Base-by-base conservation (phyloP, 139 green algal genomes). In the Ostreobium quekettii region DNA sequence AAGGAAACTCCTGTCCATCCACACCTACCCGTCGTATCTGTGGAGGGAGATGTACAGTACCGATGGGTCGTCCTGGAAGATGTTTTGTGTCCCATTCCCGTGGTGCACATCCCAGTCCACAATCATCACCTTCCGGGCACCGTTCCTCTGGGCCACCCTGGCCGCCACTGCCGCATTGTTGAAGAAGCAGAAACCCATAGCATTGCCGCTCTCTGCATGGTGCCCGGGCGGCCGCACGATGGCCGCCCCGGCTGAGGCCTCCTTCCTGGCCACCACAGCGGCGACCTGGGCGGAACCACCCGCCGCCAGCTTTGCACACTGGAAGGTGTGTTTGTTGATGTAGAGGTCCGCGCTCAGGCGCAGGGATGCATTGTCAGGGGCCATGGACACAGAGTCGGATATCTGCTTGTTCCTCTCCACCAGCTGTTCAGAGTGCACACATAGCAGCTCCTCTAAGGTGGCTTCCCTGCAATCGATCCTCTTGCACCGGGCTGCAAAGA, bases 71-170 rank as follows among this genome's bases (percentile, higher is more conserved):
- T 79, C 67, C 48, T 88, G 78, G 47, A 91, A 86, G 42, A 92
- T 83, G 73, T 90, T 73, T 62, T 93, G 86, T 19, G 77, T 90
- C 61, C 85, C 86, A n/a, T 89, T 85, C 60, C 87, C 88, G 69
- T 95, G 88, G 72, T 95, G 88, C 46, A 93, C 83, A 63, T 90
- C 81, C 87, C 79, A 92, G 75, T 93, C 84, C 42, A 92, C 60
- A 46, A 94, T 84, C 42, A 95, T 48, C 39, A 92, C 81, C 0
- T 78, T 71, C 60, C 79, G 57, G 0, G 75, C 80, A 0, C 72
- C 79, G 4, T 60, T 64, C 24, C 47, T 30, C 53, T 80, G 78
- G 0, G 81, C 80, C 22, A 80, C 78, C 0, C 74, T 49, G 28
- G 74, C 84, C n/a, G 84, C 67, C 19, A 76, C 61, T 4, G 61